Evolutionary conservation across 495 filamentous ascomycete genomes (phyloP), one percentile per base, ranked within the genome.

Genomic region (Penicillium flavigenum): DNA sequence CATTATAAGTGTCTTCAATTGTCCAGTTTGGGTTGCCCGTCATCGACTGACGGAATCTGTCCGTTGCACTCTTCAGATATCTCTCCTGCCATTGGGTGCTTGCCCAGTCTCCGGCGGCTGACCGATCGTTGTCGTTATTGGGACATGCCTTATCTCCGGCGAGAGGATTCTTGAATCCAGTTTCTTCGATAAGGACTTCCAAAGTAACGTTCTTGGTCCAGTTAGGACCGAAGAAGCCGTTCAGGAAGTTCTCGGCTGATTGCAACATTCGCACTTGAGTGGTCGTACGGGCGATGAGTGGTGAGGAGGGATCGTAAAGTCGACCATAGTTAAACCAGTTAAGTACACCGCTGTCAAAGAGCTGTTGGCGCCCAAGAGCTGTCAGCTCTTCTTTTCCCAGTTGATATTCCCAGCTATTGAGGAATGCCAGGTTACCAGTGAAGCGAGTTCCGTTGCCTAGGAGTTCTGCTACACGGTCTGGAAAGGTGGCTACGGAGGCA

Each of bases 251-350:
- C 59, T 82, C 76, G 0, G 71, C 70, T 49, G 63, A 69, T 48
- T 76, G 69, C 12, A 74, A 56, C 79, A 84, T 81, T 2, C 82
- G 73, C 39, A 79, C 75, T 57, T 82, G 71, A 4, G 83, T 81
- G 5, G 83, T 86, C 0, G 83, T 85, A 20, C 85, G 76, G 16
- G 76, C 83, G 49, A 87, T 78, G 42, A 87, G 81, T 65, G 85
- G 86, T 54, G 74, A 80, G n/a, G 75, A 73, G 4, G 83, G 79
- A 47, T 85, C 79, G 51, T 83, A 86, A 9, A 87, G 75, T 48
- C 79, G 76, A 2, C 76, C 81, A 56, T 88, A 88, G 65, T 85
- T 77, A 61, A 85, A 86, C 49, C 77, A 78, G 59, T 86, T 81
- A 7, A 84, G 66, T 1, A 82, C 70, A 54, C 80, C 80, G 32